These are phyloP conservation scores for Penicillium chermesinum DNA, from an alignment of 495 filamentous ascomycete genomes.

Conservation along the genomic window DNA sequence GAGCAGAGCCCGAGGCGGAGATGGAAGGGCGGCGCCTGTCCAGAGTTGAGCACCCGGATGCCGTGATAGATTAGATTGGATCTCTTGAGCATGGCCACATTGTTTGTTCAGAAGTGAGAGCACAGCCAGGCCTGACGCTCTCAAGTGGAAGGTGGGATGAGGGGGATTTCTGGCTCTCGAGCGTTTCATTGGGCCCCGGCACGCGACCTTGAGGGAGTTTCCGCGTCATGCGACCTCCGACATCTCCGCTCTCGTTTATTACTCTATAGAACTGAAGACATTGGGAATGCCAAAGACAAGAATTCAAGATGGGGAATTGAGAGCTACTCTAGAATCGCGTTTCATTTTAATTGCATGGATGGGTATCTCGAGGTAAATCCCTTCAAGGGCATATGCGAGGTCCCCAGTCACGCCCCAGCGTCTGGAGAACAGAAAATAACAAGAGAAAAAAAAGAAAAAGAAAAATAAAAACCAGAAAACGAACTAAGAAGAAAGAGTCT, in stretches of 20 bases:
- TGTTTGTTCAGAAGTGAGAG: constrained; percentile 23
- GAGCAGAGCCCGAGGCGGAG: not conserved
- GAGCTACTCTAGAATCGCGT: not conserved
- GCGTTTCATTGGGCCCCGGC: constrained; percentile 17
- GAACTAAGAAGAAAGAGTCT: constrained; percentile 6
- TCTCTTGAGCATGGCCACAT: constrained; percentile 43
- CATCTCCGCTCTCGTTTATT: not conserved
- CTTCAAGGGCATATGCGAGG: constrained; percentile 9
- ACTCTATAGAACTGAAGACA: no score
- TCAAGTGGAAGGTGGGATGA: not conserved
- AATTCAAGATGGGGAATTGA: no score
- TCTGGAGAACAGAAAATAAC: constrained; percentile 5
- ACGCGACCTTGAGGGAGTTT: not conserved
- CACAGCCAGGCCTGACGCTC: constrained; percentile 14
- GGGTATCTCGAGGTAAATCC: constrained; percentile 27
- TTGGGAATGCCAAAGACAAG: no score
- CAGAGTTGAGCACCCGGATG: constrained; percentile 26
- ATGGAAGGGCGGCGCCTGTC: constrained; percentile 14
- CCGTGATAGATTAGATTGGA: constrained; percentile 20
- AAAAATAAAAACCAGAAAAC: constrained; percentile 6
- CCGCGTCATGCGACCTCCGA: not conserved
- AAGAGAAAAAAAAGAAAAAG: constrained; percentile 4
- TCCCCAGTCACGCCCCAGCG: not conserved
- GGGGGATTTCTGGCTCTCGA: not conserved
- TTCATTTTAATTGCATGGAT: constrained; percentile 15